Evolutionary conservation across 768 basidiomycete species (phyloP), one percentile per base, ranked within the genome.

Genomic region (Hypholoma fasciculare): DNA sequence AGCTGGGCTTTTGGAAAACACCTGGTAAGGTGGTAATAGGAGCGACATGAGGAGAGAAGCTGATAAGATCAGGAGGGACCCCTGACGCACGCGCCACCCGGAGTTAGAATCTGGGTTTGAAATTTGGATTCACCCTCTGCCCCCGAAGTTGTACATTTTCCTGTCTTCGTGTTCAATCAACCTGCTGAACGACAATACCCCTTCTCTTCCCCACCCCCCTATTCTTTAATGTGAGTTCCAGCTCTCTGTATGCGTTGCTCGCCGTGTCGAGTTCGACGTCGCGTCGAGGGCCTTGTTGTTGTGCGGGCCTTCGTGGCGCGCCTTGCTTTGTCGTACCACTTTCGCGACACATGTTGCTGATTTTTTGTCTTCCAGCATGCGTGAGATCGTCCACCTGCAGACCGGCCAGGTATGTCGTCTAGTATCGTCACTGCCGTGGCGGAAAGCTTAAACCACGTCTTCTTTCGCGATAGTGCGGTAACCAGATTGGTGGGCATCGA

Each of bases 311-410:
- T 70, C 71, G 63, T 63, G 66, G 50, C 67, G 72, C 73, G 74
- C 71, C 72, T 72, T 69, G 63, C 64, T 70, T 70, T 74, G 74
- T 80, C 79, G 78, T 78, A 80, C 78, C 79, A 80, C 72, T 77
- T 77, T 72, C 55, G 54, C 54, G 60, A 47, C 67, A 51, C 54
- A 37, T 59, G 63, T 63, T 60, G 54, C 72, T 75, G 64, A 75
- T 67, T 48, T 72, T 66, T 62, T 54, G 70, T 69, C 62, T 67
- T 71, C 44, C 67, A 94, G 92, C 83, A 94, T 94, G 92, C 92
- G 96, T 83, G 96, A 98, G 88, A 98, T 98, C 78, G 96, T 98
- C 74, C 96, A 98, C 80, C 88, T 98, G 71, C 96, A 98, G 77
- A 98, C 96, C 63, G 96, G 96, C 80, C 96, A 97, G 87, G 94